Percentiles rank a stretch among this genome's conserved stretches.
Conservation (phyloP, 2,329 filamentous ascomycete genomes). For the Colletotrichum abscissum region DNA sequence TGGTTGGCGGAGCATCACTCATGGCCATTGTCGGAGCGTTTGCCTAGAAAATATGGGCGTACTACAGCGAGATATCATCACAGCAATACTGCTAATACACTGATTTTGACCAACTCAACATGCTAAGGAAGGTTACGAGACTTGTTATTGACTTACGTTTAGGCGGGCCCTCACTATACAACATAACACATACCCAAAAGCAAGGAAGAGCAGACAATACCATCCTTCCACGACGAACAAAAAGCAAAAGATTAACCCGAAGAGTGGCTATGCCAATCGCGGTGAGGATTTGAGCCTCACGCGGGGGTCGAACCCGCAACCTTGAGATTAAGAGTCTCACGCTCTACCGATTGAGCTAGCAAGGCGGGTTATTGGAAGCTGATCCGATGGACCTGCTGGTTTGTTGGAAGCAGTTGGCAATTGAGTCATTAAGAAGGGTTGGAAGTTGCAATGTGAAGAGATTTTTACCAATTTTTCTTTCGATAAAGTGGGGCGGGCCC, state of each 20-base stretch:
- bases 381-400: conserved; percentile 17
- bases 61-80: background rate
- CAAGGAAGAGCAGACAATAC: background rate
- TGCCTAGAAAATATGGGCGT: conserved; percentile 59
- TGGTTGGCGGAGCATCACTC: conserved; percentile 71
- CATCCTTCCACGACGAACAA: background rate
- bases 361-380: conserved; percentile 12
- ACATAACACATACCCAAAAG: too few species aligned
- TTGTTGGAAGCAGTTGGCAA: rapidly evolving
- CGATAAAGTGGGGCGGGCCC: background rate
- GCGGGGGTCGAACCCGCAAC: conserved; percentile 41
- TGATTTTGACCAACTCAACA: background rate
- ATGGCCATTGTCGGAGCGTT: conserved; percentile 82
- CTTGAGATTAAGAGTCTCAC: conserved; percentile 71
- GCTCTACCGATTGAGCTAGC: conserved; percentile 80
- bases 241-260: conserved; percentile 15
- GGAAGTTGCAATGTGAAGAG: background rate
- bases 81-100: background rate
- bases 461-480: background rate
- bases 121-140: too few species aligned
- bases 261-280: conserved; percentile 20
- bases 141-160: too few species aligned
- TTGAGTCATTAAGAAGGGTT: conserved; percentile 1
- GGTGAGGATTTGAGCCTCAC: conserved; percentile 40
- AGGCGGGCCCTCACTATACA: too few species aligned